A percentile compares a stretch with the other conserved stretches of the same genome.
These are phyloP conservation scores for Solanum verrucosum DNA, from an alignment of 257 asterid genomes.

Conservation along the genomic window DNA sequence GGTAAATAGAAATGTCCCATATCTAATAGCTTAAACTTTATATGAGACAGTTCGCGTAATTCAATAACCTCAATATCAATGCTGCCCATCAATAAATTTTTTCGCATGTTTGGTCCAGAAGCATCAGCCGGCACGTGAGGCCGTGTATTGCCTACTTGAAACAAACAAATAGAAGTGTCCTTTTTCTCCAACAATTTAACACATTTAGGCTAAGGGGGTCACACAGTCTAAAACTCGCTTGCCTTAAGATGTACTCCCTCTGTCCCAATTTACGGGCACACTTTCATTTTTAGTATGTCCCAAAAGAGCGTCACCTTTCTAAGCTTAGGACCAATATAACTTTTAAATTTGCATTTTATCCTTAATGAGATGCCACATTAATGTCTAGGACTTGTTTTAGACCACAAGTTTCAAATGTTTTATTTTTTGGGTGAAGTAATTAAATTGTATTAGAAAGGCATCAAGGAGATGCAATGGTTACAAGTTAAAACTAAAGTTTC, in stretches of 20 bases:
- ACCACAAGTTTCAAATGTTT: background rate
- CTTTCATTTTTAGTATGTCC: background rate
- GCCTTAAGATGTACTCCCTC: background rate
- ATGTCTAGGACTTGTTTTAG: background rate
- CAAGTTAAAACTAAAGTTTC: background rate
- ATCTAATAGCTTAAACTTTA: background rate
- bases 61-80: background rate
- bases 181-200: background rate
- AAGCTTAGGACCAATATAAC: background rate
- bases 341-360: background rate
- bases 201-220: background rate
- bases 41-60: background rate
- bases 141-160: background rate
- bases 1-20: background rate
- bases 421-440: background rate
- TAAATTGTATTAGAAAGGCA: background rate
- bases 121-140: background rate
- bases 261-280: background rate
- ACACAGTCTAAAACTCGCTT: background rate
- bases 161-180: background rate
- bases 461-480: background rate
- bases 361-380: background rate
- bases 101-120: background rate
- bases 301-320: background rate
- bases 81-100: background rate